Conservation (phyloP, 345 rosid species). For the Syzygium jambos region DNA sequence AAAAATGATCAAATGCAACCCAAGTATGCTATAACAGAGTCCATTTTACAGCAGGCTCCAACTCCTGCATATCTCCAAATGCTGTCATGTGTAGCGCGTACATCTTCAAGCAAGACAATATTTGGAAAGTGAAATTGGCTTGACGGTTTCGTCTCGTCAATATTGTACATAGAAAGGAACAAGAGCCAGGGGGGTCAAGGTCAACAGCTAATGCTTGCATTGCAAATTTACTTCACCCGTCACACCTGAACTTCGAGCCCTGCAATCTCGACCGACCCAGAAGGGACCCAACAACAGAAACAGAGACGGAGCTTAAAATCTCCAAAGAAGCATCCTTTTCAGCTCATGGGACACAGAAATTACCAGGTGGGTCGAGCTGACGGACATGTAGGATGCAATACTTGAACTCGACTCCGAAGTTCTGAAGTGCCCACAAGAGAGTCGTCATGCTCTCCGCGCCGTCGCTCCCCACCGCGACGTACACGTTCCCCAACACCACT, state of each 20-base stretch:
- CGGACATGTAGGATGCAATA: not conserved
- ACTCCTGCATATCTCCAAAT: not conserved
- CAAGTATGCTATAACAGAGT: not conserved
- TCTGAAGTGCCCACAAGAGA: conserved; percentile 1
- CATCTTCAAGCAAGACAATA: not conserved
- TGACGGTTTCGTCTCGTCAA: not conserved
- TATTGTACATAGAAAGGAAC: not conserved
- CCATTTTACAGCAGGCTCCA: not conserved
- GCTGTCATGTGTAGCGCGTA: not conserved
- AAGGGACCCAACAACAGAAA: not conserved
- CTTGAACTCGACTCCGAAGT: not conserved
- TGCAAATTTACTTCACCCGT: not conserved
- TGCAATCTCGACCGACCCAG: not conserved
- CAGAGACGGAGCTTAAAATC: not conserved
- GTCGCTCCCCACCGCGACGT: conserved; percentile 4
- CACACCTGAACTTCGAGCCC: not conserved
- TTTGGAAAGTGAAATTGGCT: not conserved
- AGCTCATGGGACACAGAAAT: not conserved
- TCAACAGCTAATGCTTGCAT: not conserved
- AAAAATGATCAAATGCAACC: not conserved
- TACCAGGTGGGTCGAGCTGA: not conserved
- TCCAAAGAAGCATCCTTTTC: not conserved
- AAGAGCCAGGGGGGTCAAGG: not conserved
- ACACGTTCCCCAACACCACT: not conserved
- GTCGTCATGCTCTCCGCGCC: not conserved